Percentiles rank a stretch among this genome's conserved stretches.
These are phyloP conservation scores for Malassezia globosa DNA, from an alignment of 1,284 basidiomycete genomes.

Conservation along the genomic window DNA sequence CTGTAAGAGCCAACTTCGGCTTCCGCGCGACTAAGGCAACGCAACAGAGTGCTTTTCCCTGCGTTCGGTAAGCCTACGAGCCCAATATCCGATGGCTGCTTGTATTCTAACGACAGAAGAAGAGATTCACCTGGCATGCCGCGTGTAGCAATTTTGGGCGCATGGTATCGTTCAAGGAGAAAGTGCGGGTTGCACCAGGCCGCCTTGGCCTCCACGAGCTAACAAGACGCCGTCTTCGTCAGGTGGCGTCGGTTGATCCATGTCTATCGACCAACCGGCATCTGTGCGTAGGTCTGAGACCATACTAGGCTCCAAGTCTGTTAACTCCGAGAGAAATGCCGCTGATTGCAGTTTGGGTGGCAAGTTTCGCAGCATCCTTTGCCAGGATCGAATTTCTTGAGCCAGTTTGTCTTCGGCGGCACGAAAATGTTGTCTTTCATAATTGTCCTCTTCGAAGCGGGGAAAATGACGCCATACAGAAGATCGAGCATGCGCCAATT, in stretches of 20 bases:
- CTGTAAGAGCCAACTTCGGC: slow-evolving; percentile 82
- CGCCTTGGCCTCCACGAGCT: slow-evolving; percentile 64
- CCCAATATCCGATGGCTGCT: slow-evolving; percentile 83
- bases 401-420: slow-evolving; percentile 34
- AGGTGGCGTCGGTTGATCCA: slow-evolving; percentile 29
- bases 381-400: slow-evolving; percentile 24
- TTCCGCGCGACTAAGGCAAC: slow-evolving; percentile 69
- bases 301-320: slow-evolving; percentile 13
- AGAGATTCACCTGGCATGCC: slow-evolving; percentile 71
- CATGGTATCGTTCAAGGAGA: slow-evolving; percentile 50
- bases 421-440: slow-evolving; percentile 31
- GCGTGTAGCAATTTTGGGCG: slow-evolving; percentile 49
- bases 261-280: slow-evolving; percentile 28
- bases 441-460: slow-evolving; percentile 37
- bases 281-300: not conserved
- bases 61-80: slow-evolving; percentile 94
- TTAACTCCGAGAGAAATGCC: slow-evolving; percentile 21
- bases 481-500: slow-evolving; percentile 26
- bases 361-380: slow-evolving; percentile 9
- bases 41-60: slow-evolving; percentile 64
- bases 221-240: slow-evolving; percentile 31
- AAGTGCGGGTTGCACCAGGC: slow-evolving; percentile 85
- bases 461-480: slow-evolving; percentile 44
- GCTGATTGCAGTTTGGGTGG: slow-evolving; percentile 16
- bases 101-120: slow-evolving; percentile 80